phyloP scores from a whole-genome alignment of 2,329 filamentous ascomycete species.

The Phyllosticta paracitricarpa region DNA sequence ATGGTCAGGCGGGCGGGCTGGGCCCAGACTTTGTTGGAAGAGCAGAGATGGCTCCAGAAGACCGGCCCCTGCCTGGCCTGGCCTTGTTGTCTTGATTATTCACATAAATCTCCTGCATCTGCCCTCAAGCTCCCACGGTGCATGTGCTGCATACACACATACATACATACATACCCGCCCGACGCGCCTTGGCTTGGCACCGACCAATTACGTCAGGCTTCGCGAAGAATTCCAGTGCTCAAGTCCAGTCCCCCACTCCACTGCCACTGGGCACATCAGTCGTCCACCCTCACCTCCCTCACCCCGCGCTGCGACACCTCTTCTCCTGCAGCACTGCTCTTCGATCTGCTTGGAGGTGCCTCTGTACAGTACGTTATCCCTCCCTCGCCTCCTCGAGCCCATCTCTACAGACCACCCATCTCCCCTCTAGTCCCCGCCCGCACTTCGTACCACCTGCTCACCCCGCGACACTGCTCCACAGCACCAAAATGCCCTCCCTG shows the following conservation, averaged over 20 bases:
- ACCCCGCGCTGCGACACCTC: neutral
- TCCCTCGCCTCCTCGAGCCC: conserved; percentile 4
- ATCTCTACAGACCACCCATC: neutral
- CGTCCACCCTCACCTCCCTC: neutral
- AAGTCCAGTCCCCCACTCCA: neutral
- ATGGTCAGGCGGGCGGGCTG: neutral
- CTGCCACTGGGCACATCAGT: too few relatives aligned
- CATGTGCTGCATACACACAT: neutral
- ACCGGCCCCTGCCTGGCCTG: neutral
- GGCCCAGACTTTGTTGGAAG: neutral
- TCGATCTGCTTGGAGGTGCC: neutral
- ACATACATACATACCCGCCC: too few relatives aligned
- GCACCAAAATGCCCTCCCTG: conserved; percentile 3
- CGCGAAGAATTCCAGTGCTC: neutral
- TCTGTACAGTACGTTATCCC: neutral
- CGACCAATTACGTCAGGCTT: neutral
- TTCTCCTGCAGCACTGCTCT: neutral
- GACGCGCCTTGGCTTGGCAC: neutral
- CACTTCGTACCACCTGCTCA: neutral
- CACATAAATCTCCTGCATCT: neutral
- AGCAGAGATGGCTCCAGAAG: conserved; percentile 5
- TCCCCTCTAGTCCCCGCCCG: neutral
- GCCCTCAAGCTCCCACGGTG: neutral
- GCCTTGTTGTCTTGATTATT: neutral
- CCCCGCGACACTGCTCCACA: neutral